A percentile compares a stretch with the other conserved stretches of the same genome.
phyloP scores from a whole-genome alignment of 768 basidiomycete species.

The Coprinopsis marcescibilis region DNA sequence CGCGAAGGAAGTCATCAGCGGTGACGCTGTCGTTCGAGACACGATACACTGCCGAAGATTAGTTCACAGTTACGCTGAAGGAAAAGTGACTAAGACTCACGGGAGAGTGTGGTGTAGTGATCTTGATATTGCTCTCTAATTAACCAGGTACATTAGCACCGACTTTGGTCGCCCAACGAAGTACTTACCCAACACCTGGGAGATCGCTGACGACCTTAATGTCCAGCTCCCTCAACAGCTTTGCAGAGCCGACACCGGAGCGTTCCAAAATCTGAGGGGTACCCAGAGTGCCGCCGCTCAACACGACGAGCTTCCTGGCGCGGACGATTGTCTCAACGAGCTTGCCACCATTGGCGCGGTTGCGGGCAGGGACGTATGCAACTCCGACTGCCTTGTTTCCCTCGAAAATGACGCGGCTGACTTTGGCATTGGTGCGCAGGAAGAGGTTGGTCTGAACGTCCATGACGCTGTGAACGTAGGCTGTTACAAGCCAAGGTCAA shows the following conservation, averaged over 20 bases:
- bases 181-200: conserved; percentile 58
- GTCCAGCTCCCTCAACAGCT: conserved; percentile 48
- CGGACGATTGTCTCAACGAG: conserved; percentile 58
- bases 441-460: conserved; percentile 63
- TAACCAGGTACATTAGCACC: neutral
- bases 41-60: conserved; percentile 42
- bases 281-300: conserved; percentile 63
- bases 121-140: conserved; percentile 65
- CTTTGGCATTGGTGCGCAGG: conserved; percentile 61
- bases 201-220: conserved; percentile 64
- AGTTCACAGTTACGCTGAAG: neutral
- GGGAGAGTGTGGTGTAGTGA: conserved; percentile 64
- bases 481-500: conserved; percentile 20
- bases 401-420: conserved; percentile 66
- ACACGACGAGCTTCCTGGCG: conserved; percentile 61
- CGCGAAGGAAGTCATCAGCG: conserved; percentile 65
- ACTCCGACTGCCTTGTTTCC: conserved; percentile 68
- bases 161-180: neutral
- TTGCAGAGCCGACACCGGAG: conserved; percentile 57
- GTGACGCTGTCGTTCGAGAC: conserved; percentile 61
- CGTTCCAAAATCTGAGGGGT: conserved; percentile 72
- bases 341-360: conserved; percentile 46
- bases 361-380: conserved; percentile 59
- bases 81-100: conserved; percentile 26
- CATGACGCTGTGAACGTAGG: conserved; percentile 68